These are phyloP conservation scores for Funneliformis mosseae DNA, from an alignment of 192 early-diverging fungal species.

Conservation along the genomic window DNA sequence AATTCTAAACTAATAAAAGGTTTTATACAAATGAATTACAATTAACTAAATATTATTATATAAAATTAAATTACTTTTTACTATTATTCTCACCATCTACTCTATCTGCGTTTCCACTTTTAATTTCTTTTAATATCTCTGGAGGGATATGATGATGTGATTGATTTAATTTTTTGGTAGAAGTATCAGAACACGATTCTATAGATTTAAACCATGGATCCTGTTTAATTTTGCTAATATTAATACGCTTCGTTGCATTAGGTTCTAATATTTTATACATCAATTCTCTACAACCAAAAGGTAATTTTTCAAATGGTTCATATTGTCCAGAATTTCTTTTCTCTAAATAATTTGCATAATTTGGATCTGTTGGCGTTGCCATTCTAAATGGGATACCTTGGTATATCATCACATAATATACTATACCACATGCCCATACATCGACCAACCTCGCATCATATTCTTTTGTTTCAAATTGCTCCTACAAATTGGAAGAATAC, in stretches of 20 bases:
- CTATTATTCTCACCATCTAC: neutral
- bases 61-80: neutral
- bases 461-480: conserved; percentile 50
- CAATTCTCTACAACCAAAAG: conserved; percentile 64
- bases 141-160: neutral
- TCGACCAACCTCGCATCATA: conserved; percentile 92
- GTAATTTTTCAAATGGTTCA: conserved; percentile 74
- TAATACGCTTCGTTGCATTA: conserved; percentile 67
- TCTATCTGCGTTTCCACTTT: neutral
- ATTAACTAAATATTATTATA: neutral
- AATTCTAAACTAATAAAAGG: too few species aligned
- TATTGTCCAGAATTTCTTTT: conserved; percentile 53
- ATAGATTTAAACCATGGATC: conserved; percentile 80
- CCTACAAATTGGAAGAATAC: neutral
- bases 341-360: conserved; percentile 66
- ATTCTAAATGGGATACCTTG: conserved; percentile 68
- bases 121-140: neutral
- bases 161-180: neutral
- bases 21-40: neutral
- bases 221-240: conserved; percentile 68
- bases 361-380: conserved; percentile 62
- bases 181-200: conserved; percentile 50
- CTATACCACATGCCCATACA: conserved; percentile 93
- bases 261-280: conserved; percentile 85
- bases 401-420: conserved; percentile 82